These are phyloP conservation scores for Porphyrellus cyaneotinctus DNA, from an alignment of 768 basidiomycete species.

Conservation along the genomic window DNA sequence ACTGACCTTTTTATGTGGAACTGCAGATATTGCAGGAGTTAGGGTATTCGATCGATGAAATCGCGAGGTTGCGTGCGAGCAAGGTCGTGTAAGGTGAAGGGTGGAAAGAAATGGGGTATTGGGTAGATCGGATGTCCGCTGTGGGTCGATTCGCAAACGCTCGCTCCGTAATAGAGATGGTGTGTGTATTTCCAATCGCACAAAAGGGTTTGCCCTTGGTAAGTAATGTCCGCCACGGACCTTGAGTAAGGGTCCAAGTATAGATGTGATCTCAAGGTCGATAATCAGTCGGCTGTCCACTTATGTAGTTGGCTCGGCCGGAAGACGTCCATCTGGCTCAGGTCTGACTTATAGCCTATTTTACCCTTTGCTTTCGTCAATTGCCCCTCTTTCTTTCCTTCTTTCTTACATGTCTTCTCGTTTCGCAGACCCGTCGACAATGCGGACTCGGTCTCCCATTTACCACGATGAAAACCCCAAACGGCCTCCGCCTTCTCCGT, in stretches of 20 bases:
- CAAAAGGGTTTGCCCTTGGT: slow-evolving; percentile 22
- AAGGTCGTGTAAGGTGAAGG: slow-evolving; percentile 37
- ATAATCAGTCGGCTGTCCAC: slow-evolving; percentile 31
- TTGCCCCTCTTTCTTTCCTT: slow-evolving; percentile 1
- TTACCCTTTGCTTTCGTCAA: slow-evolving; percentile 12
- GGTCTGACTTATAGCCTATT: slow-evolving; percentile 30
- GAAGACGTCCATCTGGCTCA: slow-evolving; percentile 19
- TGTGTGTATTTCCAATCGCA: slow-evolving; percentile 24
- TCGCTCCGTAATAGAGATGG: slow-evolving; percentile 13
- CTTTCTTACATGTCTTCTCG: slow-evolving; percentile 25
- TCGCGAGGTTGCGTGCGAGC: slow-evolving; percentile 41
- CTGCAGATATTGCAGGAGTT: slow-evolving; percentile 40
- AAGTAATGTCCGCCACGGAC: slow-evolving; percentile 8
- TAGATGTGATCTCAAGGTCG: slow-evolving; percentile 26
- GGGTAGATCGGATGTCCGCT: slow-evolving; percentile 25
- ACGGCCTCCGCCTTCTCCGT: slow-evolving; percentile 32
- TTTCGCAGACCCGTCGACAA: slow-evolving; percentile 24
- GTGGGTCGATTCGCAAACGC: slow-evolving; percentile 23
- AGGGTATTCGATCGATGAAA: slow-evolving; percentile 39
- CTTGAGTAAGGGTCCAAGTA: slow-evolving; percentile 12
- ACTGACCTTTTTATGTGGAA: slow-evolving; percentile 1
- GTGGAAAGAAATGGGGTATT: slow-evolving; percentile 18
- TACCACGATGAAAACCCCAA: slow-evolving; percentile 27
- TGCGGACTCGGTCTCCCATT: slow-evolving; percentile 31
- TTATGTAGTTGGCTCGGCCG: slow-evolving; percentile 29